These are phyloP conservation scores for Aspergillus pseudotamarii DNA, from an alignment of 2,329 filamentous ascomycete species.

Conservation along the genomic window DNA sequence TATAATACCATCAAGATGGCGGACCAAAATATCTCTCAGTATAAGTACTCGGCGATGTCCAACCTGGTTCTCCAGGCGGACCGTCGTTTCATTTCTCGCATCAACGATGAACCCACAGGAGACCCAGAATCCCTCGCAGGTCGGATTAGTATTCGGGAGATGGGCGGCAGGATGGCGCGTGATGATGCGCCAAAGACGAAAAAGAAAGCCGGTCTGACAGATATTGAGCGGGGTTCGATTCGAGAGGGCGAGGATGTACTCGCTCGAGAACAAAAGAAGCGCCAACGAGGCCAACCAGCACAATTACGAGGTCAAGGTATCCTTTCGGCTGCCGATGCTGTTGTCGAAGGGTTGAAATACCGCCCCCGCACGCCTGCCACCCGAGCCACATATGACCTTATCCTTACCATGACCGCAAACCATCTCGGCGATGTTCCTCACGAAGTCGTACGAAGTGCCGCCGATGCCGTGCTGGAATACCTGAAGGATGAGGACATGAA, in stretches of 20 bases:
- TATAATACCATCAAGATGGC: constrained; percentile 60
- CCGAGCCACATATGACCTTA: constrained; percentile 89
- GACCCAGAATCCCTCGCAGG: constrained; percentile 97
- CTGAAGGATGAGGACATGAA: constrained; percentile 95
- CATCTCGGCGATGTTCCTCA: constrained; percentile 91
- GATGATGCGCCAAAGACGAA: constrained; percentile 81
- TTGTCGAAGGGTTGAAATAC: constrained; percentile 90
- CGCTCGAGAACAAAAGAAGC: constrained; percentile 81
- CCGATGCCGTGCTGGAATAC: constrained; percentile 86
- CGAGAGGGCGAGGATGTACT: constrained; percentile 83
- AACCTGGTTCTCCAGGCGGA: constrained; percentile 99
- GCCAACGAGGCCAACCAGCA: constrained; percentile 72
- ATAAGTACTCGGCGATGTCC: constrained; percentile 99
- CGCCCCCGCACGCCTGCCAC: constrained; percentile 89
- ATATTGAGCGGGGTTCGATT: constrained; percentile 73
- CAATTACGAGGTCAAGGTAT: constrained; percentile 75
- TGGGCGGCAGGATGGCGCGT: constrained; percentile 82
- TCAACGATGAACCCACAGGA: constrained; percentile 91
- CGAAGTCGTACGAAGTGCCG: constrained; percentile 88
- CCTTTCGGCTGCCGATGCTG: constrained; percentile 78
- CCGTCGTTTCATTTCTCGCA: constrained; percentile 88
- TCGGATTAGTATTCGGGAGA: constrained; percentile 88
- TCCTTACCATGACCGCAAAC: constrained; percentile 85
- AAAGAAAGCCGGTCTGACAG: constrained; percentile 68
- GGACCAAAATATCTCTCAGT: constrained; percentile 80